Base-by-base conservation (phyloP, 2,329 filamentous ascomycete species). In the Curvularia sp. region DNA sequence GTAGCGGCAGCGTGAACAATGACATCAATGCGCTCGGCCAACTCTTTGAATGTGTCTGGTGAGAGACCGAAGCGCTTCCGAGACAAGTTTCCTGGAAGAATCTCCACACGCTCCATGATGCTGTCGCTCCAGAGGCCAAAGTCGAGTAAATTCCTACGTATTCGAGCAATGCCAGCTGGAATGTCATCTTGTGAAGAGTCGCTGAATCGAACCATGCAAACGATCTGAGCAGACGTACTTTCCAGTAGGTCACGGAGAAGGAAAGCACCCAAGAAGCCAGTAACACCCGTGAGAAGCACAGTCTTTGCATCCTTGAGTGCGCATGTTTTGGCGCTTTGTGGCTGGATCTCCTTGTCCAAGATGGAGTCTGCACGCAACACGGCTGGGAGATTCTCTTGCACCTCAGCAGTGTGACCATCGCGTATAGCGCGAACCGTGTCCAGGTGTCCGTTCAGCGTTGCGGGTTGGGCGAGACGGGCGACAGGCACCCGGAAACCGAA, bases 1-100 rank as follows among this genome's bases (percentile, higher is more conserved):
- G 88, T 90, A 5, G 91, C 91, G 26, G 87, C 91, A 35, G 90
- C 88, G 71, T 94, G 91, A 1, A 93, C 82, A 56, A 94, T 89
- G 35, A 92, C 90, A 61, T 93, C 83, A 0, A 91, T 82, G 6
- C 87, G 85, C 10, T 80, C 75, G 1, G 87, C 88, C 7, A 93
- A 81, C 28, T 87, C 82, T 24, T 88, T 83, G 65, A 92, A 93
- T 0, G 80, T 82, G 12, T 89, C 85, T 0, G 85, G 83, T 0
- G 87, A 82, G 20, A 93, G 83, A 52, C 91, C 91, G 15, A 94
- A 83, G 1, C 86, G 84, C 68, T 86, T 87, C 35, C 88, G 83
- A 5, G 89, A 86, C 43, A 94, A 73, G 71, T 93, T 92, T 43
- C 89, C 91, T 0, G 89, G 87, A 8, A 93, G 77, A 33, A 93